phyloP scores from a whole-genome alignment of 139 green algal species.

The Chlorella ohadii region DNA sequence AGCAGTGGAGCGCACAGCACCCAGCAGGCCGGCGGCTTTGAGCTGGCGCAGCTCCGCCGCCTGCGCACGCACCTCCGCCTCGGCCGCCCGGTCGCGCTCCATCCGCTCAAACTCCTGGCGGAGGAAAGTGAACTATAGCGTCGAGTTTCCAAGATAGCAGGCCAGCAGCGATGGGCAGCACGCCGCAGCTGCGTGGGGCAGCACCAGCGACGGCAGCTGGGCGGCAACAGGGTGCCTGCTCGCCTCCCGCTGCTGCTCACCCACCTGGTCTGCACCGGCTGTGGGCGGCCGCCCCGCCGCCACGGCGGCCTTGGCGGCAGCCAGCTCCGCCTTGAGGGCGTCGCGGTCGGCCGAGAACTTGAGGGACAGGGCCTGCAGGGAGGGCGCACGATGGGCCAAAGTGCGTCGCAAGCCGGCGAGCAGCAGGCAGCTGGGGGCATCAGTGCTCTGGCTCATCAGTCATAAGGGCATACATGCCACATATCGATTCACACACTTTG shows the following conservation, averaged over 20 bases:
- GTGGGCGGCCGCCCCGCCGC: slow-evolving; percentile 74
- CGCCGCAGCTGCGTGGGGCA: neutral
- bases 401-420: too few relatives aligned
- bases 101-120: slow-evolving; percentile 51
- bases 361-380: slow-evolving; percentile 60
- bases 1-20: slow-evolving; percentile 42
- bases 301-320: slow-evolving; percentile 36
- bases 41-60: slow-evolving; percentile 37
- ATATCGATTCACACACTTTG: too few relatives aligned
- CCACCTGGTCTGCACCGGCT: slow-evolving; percentile 45
- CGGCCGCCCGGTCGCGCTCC: slow-evolving; percentile 44
- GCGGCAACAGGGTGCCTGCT: neutral
- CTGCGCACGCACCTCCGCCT: slow-evolving; percentile 50
- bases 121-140: too few relatives aligned
- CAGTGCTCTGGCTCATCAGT: too few relatives aligned
- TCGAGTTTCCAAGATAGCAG: too few relatives aligned
- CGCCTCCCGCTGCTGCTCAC: neutral
- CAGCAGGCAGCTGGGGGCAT: too few relatives aligned
- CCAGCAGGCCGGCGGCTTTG: slow-evolving; percentile 29
- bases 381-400: too few relatives aligned
- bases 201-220: neutral
- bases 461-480: too few relatives aligned
- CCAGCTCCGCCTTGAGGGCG: slow-evolving; percentile 57
- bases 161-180: too few relatives aligned
- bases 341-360: slow-evolving; percentile 74